These are phyloP conservation scores for Phytopythium aichiense DNA, from an alignment of 352 stramenopile species.

Conservation along the genomic window DNA sequence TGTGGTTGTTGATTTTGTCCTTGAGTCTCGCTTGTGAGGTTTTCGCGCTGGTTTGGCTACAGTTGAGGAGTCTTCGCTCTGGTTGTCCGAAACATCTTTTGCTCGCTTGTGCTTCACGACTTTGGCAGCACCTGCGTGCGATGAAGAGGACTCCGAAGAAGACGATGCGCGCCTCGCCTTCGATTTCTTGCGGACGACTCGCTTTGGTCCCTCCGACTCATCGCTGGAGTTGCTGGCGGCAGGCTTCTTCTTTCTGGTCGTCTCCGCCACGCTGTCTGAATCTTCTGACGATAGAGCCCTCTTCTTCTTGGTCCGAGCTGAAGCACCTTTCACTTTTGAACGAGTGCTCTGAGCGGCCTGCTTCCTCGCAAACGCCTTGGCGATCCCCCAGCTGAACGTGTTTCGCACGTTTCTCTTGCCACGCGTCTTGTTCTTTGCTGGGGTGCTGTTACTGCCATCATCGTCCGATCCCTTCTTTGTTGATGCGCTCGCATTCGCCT, in stretches of 20 bases:
- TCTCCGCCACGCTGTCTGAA: conserved; percentile 5
- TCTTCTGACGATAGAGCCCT: conserved; percentile 1
- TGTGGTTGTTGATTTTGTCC: neutral
- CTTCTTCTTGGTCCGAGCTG: conserved; percentile 14
- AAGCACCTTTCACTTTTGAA: conserved; percentile 6
- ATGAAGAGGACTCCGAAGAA: neutral
- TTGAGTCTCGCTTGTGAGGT: neutral
- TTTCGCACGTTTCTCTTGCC: conserved; percentile 54
- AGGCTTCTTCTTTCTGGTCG: conserved; percentile 6
- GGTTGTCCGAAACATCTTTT: neutral
- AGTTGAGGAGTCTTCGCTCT: neutral
- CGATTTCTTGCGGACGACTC: neutral
- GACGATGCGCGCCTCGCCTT: neutral
- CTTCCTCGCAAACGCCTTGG: conserved; percentile 63
- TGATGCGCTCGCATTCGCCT: neutral
- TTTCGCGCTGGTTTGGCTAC: neutral
- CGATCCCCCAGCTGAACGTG: conserved; percentile 69
- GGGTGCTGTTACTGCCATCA: conserved; percentile 7
- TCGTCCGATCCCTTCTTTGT: conserved; percentile 6
- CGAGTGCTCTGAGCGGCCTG: conserved; percentile 15
- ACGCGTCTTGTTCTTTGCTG: conserved; percentile 8
- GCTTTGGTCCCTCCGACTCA: neutral
- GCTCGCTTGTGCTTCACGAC: neutral
- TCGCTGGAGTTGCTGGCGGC: conserved; percentile 16
- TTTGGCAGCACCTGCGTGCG: neutral